A percentile compares a stretch with the other conserved stretches of the same genome.
Evolutionary conservation across 371 early-diverging fungal genomes (phyloP).

Genomic region (Entomophthora muscae): DNA sequence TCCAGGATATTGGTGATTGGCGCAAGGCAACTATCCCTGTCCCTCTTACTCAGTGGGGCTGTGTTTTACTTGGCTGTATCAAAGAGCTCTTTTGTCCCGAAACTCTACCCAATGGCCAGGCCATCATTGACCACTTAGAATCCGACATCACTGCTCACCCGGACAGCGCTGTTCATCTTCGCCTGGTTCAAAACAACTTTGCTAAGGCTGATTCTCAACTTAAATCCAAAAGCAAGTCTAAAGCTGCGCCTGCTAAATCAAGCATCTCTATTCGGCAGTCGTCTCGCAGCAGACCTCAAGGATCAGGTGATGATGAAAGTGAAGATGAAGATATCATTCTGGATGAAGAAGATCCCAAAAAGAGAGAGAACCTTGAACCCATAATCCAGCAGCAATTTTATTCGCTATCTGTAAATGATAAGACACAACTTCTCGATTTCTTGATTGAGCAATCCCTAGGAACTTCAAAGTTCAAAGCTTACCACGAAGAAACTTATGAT

Average conservation of each 20-base stretch:
- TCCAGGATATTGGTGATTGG: slow-evolving; percentile 1
- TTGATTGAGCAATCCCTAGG: neutral
- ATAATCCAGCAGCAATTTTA: neutral
- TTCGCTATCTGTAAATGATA: neutral
- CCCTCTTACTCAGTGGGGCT: neutral
- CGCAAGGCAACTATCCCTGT: neutral
- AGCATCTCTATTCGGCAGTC: no score
- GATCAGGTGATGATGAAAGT: neutral
- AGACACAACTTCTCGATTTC: neutral
- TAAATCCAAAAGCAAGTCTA: neutral
- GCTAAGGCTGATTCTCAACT: neutral
- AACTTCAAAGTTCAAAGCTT: neutral
- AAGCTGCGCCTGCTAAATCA: neutral
- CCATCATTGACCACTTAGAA: neutral
- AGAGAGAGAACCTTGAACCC: neutral
- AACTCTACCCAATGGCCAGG: neutral
- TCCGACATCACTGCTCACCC: neutral
- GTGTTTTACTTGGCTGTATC: neutral
- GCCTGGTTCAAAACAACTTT: neutral
- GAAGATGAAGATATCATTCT: neutral
- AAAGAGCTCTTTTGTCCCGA: neutral
- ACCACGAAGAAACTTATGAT: neutral
- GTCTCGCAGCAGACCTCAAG: neutral
- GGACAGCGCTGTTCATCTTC: neutral
- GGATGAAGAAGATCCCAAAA: neutral